Evolutionary conservation across 2,329 filamentous ascomycete genomes (phyloP), one percentile per base, ranked within the genome.

Genomic region (Coniochaeta hoffmannii): DNA sequence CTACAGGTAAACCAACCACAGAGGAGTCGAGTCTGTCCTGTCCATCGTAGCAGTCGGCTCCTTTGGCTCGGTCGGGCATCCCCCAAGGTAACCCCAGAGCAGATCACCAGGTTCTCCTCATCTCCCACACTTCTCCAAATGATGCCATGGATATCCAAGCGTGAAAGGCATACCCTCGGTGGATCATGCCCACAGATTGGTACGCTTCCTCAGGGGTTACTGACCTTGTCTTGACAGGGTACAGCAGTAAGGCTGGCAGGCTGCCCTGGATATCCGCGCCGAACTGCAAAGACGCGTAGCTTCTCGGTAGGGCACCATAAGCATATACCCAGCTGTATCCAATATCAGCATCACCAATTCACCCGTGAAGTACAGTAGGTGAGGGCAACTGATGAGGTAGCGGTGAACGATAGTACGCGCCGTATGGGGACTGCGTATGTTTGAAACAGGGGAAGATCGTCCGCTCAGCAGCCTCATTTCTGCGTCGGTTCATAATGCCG

Each of bases 401-500:
- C 24, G 41, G 41, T 46, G 12, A 46, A n/a, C n/a, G n/a, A 28
- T 46, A 46, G 11, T 41, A 46, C n/a, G 41, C 11, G 38, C 38
- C 38, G 22, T 5, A 36, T 14, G 15, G 41, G 41, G 41, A 46
- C 24, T 15, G 19, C 10, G 22, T 46, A 28, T 22, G 36, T 28
- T 46, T 46, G 41, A 46, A 46, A 46, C 41, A 46, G 41, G 41
- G 41, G 41, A 46, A 46, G 41, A 46, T 46, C 41, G 41, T 28
- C 41, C 24, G 12, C 22, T 46, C 41, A n/a, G n/a, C n/a, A n/a
- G n/a, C n/a, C n/a, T n/a, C n/a, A n/a, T n/a, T 22, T 46, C 22
- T 46, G 19, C 30, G 41, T 46, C 41, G 41, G 41, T 2, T 46
- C 26, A 28, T 26, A 28, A 46, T 46, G 41, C 41, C 41, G 41